Evolutionary conservation across 75 land plant genomes (phyloP).

Genomic region (Picea sitchensis): DNA sequence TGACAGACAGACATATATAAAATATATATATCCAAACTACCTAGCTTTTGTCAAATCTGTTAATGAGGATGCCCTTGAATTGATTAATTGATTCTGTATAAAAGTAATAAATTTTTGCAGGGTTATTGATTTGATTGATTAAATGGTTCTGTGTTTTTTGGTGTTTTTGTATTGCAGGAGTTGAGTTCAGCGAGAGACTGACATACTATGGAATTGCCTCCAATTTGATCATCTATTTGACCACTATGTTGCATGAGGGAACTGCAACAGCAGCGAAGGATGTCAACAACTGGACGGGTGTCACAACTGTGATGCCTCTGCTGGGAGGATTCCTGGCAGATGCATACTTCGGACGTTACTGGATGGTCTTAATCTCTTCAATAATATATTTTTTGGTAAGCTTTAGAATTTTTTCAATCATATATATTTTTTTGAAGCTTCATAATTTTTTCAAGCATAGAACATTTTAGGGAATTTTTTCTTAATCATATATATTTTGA

Average conservation of each 20-base stretch:
- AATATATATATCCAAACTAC: background rate
- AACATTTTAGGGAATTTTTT: too few species aligned
- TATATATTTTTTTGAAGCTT: too few species aligned
- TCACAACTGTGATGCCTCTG: slow-evolving; percentile 68
- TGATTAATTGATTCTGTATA: too few species aligned
- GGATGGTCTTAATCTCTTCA: slow-evolving; percentile 60
- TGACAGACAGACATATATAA: too few species aligned
- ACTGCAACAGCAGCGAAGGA: slow-evolving; percentile 61
- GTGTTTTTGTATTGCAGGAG: slow-evolving; percentile 38
- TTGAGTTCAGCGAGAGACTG: slow-evolving; percentile 84
- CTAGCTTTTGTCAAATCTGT: background rate
- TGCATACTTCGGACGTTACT: slow-evolving; percentile 80
- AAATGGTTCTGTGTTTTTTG: too few species aligned
- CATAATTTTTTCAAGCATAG: too few species aligned
- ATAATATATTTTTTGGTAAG: slow-evolving; percentile 66
- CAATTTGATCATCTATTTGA: slow-evolving; percentile 75
- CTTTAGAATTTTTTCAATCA: background rate
- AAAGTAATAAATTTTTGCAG: too few species aligned
- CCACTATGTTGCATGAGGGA: slow-evolving; percentile 61
- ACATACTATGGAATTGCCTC: slow-evolving; percentile 70
- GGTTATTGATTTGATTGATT: too few species aligned
- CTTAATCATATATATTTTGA: too few species aligned
- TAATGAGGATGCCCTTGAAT: background rate
- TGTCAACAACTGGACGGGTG: slow-evolving; percentile 80
- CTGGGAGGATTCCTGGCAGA: slow-evolving; percentile 92